phyloP scores from a whole-genome alignment of 345 rosid species.

The Citrus australasica region DNA sequence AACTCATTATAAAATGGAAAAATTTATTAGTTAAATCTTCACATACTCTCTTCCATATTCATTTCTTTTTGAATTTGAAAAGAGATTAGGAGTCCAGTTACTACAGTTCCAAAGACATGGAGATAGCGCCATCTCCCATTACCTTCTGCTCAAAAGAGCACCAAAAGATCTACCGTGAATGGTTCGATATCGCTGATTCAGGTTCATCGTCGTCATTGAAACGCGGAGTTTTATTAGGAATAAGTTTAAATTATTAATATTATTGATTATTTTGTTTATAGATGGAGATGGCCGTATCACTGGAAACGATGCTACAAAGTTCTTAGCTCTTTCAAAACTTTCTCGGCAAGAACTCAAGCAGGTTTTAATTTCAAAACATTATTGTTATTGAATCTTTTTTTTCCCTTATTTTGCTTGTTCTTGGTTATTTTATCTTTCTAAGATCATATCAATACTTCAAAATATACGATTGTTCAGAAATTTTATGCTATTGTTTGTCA shows the following conservation, averaged over 20 bases:
- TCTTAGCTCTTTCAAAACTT: constrained; percentile 79
- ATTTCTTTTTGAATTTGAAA: neutral
- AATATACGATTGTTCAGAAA: neutral
- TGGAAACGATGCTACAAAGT: constrained; percentile 74
- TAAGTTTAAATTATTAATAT: neutral
- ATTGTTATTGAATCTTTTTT: neutral
- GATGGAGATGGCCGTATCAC: constrained; percentile 87
- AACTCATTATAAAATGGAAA: constrained; percentile 24
- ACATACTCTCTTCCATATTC: constrained; percentile 16
- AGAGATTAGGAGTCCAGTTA: neutral
- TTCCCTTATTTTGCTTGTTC: neutral
- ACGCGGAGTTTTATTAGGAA: neutral
- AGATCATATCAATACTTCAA: neutral
- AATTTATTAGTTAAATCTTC: neutral
- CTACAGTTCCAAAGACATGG: constrained; percentile 32
- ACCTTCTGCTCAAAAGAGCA: constrained; percentile 62
- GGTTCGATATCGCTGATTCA: constrained; percentile 81
- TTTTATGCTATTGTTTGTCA: neutral
- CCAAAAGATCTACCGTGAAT: constrained; percentile 66
- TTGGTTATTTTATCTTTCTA: neutral
- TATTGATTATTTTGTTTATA: constrained; percentile 1
- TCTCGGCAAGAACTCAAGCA: constrained; percentile 91
- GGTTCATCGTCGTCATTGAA: constrained; percentile 32
- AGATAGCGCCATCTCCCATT: constrained; percentile 31
- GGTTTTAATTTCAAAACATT: constrained; percentile 25